Percentiles rank a stretch among this genome's conserved stretches.
phyloP scores from a whole-genome alignment of 2,329 filamentous ascomycete genomes.

The Stemphylium beticola region DNA sequence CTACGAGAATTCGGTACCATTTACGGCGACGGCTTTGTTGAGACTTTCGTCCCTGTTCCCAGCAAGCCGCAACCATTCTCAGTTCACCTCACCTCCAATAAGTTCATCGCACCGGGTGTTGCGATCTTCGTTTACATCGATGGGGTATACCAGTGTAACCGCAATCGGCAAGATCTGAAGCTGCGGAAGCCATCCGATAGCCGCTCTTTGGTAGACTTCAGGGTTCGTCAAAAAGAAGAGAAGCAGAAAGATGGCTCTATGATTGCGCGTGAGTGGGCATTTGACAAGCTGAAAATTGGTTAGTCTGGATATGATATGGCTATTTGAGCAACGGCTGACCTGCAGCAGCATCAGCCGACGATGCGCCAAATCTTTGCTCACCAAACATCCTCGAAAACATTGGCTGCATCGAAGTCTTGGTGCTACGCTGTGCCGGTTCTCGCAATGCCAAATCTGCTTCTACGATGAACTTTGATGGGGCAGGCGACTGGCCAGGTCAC shows the following conservation, averaged over 20 bases:
- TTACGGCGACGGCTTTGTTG: slow-evolving; percentile 60
- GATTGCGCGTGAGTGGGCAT: slow-evolving; percentile 60
- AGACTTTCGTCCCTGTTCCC: slow-evolving; percentile 60
- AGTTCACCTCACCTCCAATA: slow-evolving; percentile 56
- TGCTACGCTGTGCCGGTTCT: slow-evolving; percentile 51
- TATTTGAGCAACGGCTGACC: slow-evolving; percentile 15
- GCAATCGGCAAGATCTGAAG: slow-evolving; percentile 55
- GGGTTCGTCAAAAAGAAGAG: slow-evolving; percentile 62
- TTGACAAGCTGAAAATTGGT: slow-evolving; percentile 59
- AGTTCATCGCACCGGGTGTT: slow-evolving; percentile 61
- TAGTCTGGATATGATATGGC: slow-evolving; percentile 10
- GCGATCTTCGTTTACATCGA: slow-evolving; percentile 64
- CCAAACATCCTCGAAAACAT: slow-evolving; percentile 48
- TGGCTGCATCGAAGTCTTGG: slow-evolving; percentile 57
- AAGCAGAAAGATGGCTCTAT: slow-evolving; percentile 54
- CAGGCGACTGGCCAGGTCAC: slow-evolving; percentile 25
- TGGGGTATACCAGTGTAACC: slow-evolving; percentile 64
- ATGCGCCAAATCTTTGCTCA: slow-evolving; percentile 39
- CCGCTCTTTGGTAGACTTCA: slow-evolving; percentile 54
- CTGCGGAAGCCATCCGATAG: slow-evolving; percentile 36
- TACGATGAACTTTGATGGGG: slow-evolving; percentile 39
- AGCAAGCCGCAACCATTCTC: slow-evolving; percentile 53
- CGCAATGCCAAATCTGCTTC: slow-evolving; percentile 26
- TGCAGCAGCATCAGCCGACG: slow-evolving; percentile 46
- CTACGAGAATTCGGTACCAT: slow-evolving; percentile 58